Evolutionary conservation across 139 green algal genomes (phyloP), one percentile per base, ranked within the genome.

Genomic region (Asterochloris sp.): DNA sequence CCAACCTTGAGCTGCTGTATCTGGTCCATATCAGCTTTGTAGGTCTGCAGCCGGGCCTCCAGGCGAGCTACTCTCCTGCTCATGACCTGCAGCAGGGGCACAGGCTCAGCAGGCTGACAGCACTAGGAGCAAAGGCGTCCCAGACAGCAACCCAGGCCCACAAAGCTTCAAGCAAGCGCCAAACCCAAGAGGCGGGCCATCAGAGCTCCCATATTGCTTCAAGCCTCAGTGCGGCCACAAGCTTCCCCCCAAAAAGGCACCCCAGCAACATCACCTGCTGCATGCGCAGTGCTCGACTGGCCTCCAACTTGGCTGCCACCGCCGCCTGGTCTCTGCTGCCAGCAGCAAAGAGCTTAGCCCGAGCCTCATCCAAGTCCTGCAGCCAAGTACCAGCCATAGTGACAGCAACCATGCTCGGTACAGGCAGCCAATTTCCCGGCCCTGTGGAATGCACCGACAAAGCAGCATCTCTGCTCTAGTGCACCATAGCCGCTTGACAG

Each of bases 1-100:
- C 54, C 38, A 13, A 80, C 76, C 76, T 80, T 80, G 23, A 80
- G 61, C 13, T 61, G 60, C 26, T 80, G 60, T 60, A 80, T 69
- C 60, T 80, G 60, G 26, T 80, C 54, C 23, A 80, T 80, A 54
- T 61, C 76, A 12, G 13, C n/a, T 21, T 80, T 61, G 60, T 80
- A 62, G 13, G 60, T 64, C 24, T 80, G 76, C 54, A 80, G 76
- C 54, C 68, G 67, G 21, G 68, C 26, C 24, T 80, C 60, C 54
- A 80, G 76, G 24, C 76, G 67, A n/a, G 13, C 17, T 8, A 80
- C 12, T 12, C 68, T 61, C 76, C 68, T 80, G 8, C 68, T 62
- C 76, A 60, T 80, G 60, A n/a, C 76, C 76, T 80, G 76, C 21
- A 80, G 61, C 24, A 69, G 0, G 10, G 17, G 19, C 12, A 6